Conservation (phyloP, 192 early-diverging fungal genomes). For the Chytriomyces confervae region DNA sequence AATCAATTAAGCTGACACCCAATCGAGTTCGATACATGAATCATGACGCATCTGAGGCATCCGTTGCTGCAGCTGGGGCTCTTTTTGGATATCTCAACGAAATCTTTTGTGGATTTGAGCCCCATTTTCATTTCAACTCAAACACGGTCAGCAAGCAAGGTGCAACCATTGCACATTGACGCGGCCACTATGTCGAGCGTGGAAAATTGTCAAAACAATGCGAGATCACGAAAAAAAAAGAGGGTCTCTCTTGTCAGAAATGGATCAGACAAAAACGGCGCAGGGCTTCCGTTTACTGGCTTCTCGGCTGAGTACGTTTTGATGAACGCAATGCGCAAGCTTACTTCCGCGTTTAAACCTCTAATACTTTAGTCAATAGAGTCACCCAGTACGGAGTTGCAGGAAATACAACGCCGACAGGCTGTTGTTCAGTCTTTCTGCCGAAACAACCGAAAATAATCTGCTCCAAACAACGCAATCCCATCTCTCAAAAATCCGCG, state of each 20-base stretch:
- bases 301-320: slow-evolving; percentile 57
- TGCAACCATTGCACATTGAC: slow-evolving; percentile 75
- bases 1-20: neutral
- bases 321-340: slow-evolving; percentile 27
- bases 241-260: slow-evolving; percentile 70
- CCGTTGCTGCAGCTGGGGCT: slow-evolving; percentile 54
- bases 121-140: slow-evolving; percentile 57
- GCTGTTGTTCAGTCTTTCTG: slow-evolving; percentile 3
- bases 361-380: neutral
- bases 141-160: slow-evolving; percentile 61
- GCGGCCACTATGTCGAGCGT: slow-evolving; percentile 77
- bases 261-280: slow-evolving; percentile 82
- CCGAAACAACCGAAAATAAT: neutral
- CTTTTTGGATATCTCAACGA: slow-evolving; percentile 75
- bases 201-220: slow-evolving; percentile 71
- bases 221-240: slow-evolving; percentile 38
- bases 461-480: slow-evolving; percentile 1
- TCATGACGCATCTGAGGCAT: neutral
- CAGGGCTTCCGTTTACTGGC: slow-evolving; percentile 78
- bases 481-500: slow-evolving; percentile 20
- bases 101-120: slow-evolving; percentile 70
- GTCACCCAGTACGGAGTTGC: slow-evolving; percentile 13
- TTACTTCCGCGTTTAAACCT: slow-evolving; percentile 55
- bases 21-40: neutral
- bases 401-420: slow-evolving; percentile 24